Percentiles rank a stretch among this genome's conserved stretches.
These are phyloP conservation scores for Hirschfeldia incana DNA, from an alignment of 345 rosid species.

Conservation along the genomic window DNA sequence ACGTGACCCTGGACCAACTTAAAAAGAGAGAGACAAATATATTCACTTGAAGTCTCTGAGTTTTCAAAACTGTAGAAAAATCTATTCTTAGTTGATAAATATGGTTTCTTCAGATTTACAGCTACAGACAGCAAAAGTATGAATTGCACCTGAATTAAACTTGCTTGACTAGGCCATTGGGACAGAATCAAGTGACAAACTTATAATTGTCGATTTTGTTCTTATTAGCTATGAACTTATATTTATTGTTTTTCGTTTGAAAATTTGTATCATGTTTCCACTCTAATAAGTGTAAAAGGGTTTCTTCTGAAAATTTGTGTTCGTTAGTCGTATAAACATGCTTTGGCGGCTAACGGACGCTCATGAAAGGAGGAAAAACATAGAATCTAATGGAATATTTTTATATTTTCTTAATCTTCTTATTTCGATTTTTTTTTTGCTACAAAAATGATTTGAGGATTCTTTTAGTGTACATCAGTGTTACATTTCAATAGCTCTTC, in stretches of 20 bases:
- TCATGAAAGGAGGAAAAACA: no score
- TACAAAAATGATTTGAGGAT: background rate
- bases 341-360: no score
- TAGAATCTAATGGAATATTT: no score
- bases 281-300: no score
- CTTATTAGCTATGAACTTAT: no score
- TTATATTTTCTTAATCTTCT: background rate
- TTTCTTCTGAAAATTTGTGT: no score
- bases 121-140: background rate
- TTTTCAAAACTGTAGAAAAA: conserved; percentile 56
- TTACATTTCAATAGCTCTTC: background rate
- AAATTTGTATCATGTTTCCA: no score
- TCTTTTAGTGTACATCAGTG: background rate
- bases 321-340: no score
- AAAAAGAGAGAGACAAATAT: conserved; percentile 60
- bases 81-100: conserved; percentile 18
- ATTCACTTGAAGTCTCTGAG: conserved; percentile 56
- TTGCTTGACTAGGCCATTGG: conserved; percentile 92
- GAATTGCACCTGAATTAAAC: conserved; percentile 65
- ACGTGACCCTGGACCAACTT: conserved; percentile 64
- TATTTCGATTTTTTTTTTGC: background rate
- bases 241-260: no score
- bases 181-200: conserved; percentile 70
- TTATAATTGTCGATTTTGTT: no score
- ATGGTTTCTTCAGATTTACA: conserved; percentile 3